A percentile compares a stretch with the other conserved stretches of the same genome.
Evolutionary conservation across 257 asterid species (phyloP).

Genomic region (Solanum paucissectum): DNA sequence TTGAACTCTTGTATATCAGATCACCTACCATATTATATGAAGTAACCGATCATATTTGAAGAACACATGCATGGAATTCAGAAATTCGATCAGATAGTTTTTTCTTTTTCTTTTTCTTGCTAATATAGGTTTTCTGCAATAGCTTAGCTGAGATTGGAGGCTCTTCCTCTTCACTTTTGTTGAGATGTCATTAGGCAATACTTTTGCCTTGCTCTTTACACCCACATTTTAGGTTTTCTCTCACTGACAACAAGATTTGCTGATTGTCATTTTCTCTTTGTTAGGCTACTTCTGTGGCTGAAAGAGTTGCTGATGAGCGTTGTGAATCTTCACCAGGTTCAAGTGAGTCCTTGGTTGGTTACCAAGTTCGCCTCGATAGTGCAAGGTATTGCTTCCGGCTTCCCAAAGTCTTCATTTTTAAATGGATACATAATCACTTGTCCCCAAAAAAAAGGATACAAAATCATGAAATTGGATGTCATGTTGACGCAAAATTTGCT

Average conservation of each 20-base stretch:
- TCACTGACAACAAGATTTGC: not conserved
- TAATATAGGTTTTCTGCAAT: not conserved
- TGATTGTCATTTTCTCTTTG: conserved; percentile 2
- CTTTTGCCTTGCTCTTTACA: not conserved
- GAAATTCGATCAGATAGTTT: not conserved
- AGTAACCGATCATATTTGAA: not conserved
- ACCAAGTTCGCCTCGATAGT: conserved; percentile 96
- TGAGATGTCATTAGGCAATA: not conserved
- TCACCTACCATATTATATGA: not conserved
- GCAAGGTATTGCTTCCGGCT: conserved; percentile 54
- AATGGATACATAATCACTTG: not conserved
- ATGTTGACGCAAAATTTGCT: not conserved
- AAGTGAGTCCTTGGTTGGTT: conserved; percentile 81
- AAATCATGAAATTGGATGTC: not conserved
- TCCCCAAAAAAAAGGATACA: not conserved
- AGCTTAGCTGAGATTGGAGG: not conserved
- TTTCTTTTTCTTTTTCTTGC: not conserved
- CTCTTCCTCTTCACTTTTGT: not conserved
- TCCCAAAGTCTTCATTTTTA: not conserved
- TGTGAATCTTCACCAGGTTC: conserved; percentile 93
- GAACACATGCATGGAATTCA: not conserved
- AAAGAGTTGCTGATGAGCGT: conserved; percentile 95
- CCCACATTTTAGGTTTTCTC: not conserved
- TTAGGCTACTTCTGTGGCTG: conserved; percentile 95
- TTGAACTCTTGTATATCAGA: not conserved